Evolutionary conservation across 2,329 filamentous ascomycete genomes (phyloP), one percentile per base, ranked within the genome.

Genomic region (Paecilomyces formosus): DNA sequence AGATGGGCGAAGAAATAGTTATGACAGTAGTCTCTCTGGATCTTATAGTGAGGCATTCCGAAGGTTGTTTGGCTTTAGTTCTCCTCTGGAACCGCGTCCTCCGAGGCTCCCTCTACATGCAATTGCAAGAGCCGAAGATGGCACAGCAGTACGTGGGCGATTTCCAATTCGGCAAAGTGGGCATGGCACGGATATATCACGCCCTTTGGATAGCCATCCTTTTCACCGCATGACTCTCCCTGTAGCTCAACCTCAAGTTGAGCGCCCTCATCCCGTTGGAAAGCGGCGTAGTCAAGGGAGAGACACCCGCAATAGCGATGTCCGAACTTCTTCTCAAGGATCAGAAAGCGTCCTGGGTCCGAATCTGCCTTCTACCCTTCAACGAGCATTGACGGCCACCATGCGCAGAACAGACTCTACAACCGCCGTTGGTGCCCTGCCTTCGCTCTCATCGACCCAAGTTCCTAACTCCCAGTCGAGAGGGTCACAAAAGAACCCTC

Each of bases 141-240:
- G 74, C 13, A 77, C 75, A 11, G 61, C 67, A 24, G 68, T 78
- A 24, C 68, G 73, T 55, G 76, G 75, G 22, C 68, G 72, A 30
- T 78, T 77, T 33, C 73, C 72, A 1, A 64, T 68, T 54, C 67
- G 76, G 53, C 68, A 72, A 39, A 78, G 76, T 60, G 74, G 72
- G 0, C 76, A 78, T 65, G 74, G 74, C 11, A 65, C 71, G 65
- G 72, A 60, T 54, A 56, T 64, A 52, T 66, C 63, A 35, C 67
- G 68, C 33, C 60, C 63, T 30, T 55, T 74, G 30, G 62, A 70
- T 1, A 66, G 70, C 8, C 73, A 76, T 56, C 71, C 71, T 1
- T 75, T 74, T 55, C 70, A 74, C 57, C 66, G 63, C n/a, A 61
- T 58, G 51, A 62, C 61, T 28, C 61, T 73, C 12, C 64, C 70